Conservation (phyloP, 2,329 filamentous ascomycete species). For the Curvularia sp. region DNA sequence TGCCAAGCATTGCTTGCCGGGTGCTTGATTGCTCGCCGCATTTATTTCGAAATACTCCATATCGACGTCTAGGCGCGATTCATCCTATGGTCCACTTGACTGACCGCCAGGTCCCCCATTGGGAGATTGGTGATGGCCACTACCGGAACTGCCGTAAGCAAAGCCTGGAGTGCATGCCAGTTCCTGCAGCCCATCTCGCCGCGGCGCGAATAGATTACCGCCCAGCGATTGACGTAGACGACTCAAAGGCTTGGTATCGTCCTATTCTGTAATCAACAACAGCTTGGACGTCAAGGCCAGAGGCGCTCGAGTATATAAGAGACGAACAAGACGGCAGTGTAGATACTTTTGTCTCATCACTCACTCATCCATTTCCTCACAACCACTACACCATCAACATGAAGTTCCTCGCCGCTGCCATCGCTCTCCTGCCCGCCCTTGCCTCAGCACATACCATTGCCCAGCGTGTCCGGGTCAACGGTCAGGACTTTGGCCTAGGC, state of each 20-base stretch:
- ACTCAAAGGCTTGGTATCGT: constrained; percentile 5
- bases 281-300: not conserved
- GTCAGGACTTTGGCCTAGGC: constrained; percentile 57
- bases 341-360: constrained; percentile 8
- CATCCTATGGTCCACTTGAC: not conserved
- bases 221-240: constrained; percentile 14
- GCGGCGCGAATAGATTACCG: constrained; percentile 20
- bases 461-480: constrained; percentile 52
- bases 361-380: constrained; percentile 1
- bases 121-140: constrained; percentile 5
- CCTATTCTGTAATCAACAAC: not conserved
- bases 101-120: not conserved
- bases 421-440: constrained; percentile 42
- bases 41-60: constrained; percentile 24
- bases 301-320: constrained; percentile 20
- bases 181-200: constrained; percentile 9
- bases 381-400: constrained; percentile 21
- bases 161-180: constrained; percentile 19
- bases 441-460: constrained; percentile 54
- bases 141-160: not conserved
- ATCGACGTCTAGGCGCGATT: constrained; percentile 7
- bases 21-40: constrained; percentile 19
- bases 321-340: constrained; percentile 2
- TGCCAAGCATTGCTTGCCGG: constrained; percentile 15
- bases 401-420: constrained; percentile 38